phyloP scores from a whole-genome alignment of 176 grass and related monocot genomes.

The Paspalum notatum region DNA sequence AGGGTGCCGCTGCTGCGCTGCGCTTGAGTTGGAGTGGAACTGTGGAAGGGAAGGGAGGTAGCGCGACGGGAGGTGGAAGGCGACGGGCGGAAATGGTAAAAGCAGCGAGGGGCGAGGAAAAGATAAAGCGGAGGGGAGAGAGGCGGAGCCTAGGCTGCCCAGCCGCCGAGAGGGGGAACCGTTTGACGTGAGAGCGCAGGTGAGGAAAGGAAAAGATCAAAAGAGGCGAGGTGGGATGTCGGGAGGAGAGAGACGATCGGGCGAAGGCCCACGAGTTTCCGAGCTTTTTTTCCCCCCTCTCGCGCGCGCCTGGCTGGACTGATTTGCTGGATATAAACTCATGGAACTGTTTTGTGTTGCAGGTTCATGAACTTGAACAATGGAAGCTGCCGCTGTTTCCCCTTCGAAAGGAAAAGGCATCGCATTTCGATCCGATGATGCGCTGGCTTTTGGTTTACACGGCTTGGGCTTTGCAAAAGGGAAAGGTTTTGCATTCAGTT shows the following conservation, averaged over 20 bases:
- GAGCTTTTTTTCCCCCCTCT: not conserved
- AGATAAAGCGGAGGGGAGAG: conserved; percentile 42
- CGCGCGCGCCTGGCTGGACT: too few relatives aligned
- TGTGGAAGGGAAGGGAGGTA: not conserved
- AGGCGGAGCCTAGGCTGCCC: too few relatives aligned
- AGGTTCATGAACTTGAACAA: not conserved
- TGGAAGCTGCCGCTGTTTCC: not conserved
- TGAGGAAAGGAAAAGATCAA: conserved; percentile 45
- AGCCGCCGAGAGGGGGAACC: conserved; percentile 14
- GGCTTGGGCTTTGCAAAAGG: not conserved
- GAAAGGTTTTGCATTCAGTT: not conserved
- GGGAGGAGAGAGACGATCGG: not conserved
- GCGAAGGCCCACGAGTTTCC: not conserved
- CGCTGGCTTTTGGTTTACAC: conserved; percentile 1
- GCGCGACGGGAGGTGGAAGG: conserved; percentile 36
- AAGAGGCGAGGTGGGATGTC: conserved; percentile 45
- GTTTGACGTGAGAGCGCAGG: conserved; percentile 59
- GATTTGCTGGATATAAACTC: not conserved
- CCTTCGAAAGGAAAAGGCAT: not conserved
- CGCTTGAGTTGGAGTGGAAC: conserved; percentile 19
- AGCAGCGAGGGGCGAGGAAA: conserved; percentile 36
- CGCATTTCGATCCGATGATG: conserved; percentile 26
- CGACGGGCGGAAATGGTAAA: conserved; percentile 35
- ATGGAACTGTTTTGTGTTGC: not conserved
- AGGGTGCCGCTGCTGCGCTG: not conserved